Conservation (phyloP, 306 rosid genomes). For the Oxytropis ochrocephala region DNA sequence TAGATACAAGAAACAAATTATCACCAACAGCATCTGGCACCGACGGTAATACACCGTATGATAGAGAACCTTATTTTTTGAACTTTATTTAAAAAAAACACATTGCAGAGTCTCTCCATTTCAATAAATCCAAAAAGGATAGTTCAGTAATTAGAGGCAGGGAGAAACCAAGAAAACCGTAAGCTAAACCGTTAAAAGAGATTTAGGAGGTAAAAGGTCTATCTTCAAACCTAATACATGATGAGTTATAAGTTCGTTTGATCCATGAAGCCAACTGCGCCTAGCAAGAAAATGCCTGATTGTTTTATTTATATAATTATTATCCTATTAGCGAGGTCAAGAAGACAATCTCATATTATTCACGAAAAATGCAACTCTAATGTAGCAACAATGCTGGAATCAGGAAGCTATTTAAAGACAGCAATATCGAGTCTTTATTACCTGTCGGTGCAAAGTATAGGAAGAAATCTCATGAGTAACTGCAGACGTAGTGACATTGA, state of each 20-base stretch:
- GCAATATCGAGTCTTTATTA: constrained; percentile 28
- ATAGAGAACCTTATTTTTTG: neutral
- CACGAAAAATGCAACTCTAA: neutral
- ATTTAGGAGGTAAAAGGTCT: neutral
- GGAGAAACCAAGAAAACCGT: neutral
- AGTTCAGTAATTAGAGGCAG: neutral
- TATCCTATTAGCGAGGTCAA: neutral
- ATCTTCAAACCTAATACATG: neutral
- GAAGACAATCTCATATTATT: neutral
- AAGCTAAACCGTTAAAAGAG: neutral
- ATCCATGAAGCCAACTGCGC: neutral
- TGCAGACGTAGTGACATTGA: constrained; percentile 78
- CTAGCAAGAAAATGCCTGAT: neutral
- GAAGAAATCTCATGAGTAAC: constrained; percentile 81
- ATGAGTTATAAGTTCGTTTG: neutral
- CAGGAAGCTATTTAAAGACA: neutral
- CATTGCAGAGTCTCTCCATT: neutral
- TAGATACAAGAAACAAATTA: neutral
- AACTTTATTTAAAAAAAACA: neutral
- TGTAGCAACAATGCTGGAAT: neutral
- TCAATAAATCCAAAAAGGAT: neutral
- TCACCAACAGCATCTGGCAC: neutral
- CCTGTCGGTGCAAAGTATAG: constrained; percentile 77
- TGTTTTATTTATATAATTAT: neutral
- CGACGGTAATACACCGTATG: neutral